These are phyloP conservation scores for Rhizophora apiculata DNA, from an alignment of 345 rosid genomes.

Conservation along the genomic window DNA sequence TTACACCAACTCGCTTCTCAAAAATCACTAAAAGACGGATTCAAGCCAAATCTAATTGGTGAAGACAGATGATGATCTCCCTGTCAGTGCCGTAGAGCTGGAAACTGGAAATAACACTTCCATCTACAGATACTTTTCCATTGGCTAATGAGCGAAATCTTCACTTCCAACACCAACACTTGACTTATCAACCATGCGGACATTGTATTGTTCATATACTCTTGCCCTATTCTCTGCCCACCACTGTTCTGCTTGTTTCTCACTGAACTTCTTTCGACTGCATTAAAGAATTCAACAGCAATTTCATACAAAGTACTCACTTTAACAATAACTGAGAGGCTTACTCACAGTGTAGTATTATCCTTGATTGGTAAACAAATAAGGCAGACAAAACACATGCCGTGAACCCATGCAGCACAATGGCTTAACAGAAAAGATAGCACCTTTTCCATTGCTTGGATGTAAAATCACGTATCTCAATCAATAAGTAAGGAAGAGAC, in stretches of 20 bases:
- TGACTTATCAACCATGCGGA: conserved; percentile 75
- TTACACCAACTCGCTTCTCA: conserved; percentile 26
- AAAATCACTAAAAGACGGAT: conserved; percentile 13
- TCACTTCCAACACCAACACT: conserved; percentile 76
- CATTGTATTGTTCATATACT: conserved; percentile 83
- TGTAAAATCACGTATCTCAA: too few relatives aligned
- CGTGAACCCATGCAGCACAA: too few relatives aligned
- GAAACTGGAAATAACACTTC: conserved; percentile 23
- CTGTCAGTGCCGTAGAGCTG: conserved; percentile 16
- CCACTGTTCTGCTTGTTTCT: conserved; percentile 96
- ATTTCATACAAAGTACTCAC: conserved; percentile 1
- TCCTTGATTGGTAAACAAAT: too few relatives aligned
- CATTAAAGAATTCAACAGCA: conserved; percentile 16
- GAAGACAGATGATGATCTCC: conserved; percentile 20
- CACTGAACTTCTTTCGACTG: conserved; percentile 93
- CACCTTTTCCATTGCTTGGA: too few relatives aligned
- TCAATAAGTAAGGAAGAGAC: too few relatives aligned
- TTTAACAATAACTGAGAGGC: too few relatives aligned
- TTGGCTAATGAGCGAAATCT: conserved; percentile 56
- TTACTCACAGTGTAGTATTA: too few relatives aligned
- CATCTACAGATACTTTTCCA: conserved; percentile 31
- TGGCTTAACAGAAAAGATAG: too few relatives aligned
- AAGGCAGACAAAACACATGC: too few relatives aligned
- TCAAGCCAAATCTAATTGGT: conserved; percentile 29
- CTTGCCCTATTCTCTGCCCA: conserved; percentile 93